These are phyloP conservation scores for Pugionium cornutum DNA, from an alignment of 345 rosid species.

Conservation along the genomic window DNA sequence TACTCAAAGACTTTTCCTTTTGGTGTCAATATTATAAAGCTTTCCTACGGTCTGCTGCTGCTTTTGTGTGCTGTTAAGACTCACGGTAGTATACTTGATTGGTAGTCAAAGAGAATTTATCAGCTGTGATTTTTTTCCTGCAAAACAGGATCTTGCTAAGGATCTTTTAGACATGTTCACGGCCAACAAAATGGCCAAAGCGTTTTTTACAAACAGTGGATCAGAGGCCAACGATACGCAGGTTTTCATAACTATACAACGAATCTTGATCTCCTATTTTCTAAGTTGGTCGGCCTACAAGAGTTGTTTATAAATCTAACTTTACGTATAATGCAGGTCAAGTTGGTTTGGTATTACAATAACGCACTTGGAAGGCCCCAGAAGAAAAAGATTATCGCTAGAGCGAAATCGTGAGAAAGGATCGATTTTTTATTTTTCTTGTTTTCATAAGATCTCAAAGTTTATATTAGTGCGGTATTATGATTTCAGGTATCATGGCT, in stretches of 20 bases:
- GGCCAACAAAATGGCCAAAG: conserved; percentile 82
- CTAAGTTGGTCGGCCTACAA: conserved; percentile 5
- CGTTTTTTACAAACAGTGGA: conserved; percentile 89
- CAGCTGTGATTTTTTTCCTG: conserved; percentile 19
- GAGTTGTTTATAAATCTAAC: neutral
- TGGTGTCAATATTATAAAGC: neutral
- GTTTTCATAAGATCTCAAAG: conserved; percentile 14
- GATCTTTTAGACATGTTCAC: conserved; percentile 82
- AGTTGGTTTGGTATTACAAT: conserved; percentile 87
- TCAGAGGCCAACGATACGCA: conserved; percentile 98
- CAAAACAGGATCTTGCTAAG: conserved; percentile 88
- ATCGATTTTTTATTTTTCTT: neutral
- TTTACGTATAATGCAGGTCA: conserved; percentile 56
- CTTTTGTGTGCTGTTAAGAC: neutral
- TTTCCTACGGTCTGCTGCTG: neutral
- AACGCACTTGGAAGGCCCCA: conserved; percentile 86
- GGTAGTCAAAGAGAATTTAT: conserved; percentile 8
- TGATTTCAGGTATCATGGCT: conserved; percentile 80
- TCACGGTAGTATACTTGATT: conserved; percentile 10
- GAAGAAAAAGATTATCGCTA: conserved; percentile 84
- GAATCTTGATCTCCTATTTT: conserved; percentile 1
- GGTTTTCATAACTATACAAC: conserved; percentile 42
- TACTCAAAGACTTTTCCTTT: conserved; percentile 32
- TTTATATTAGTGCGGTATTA: conserved; percentile 29
- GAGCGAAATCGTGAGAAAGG: conserved; percentile 55